Base-by-base conservation (phyloP, 106 monocot genomes). In the Narthecium ossifragum region DNA sequence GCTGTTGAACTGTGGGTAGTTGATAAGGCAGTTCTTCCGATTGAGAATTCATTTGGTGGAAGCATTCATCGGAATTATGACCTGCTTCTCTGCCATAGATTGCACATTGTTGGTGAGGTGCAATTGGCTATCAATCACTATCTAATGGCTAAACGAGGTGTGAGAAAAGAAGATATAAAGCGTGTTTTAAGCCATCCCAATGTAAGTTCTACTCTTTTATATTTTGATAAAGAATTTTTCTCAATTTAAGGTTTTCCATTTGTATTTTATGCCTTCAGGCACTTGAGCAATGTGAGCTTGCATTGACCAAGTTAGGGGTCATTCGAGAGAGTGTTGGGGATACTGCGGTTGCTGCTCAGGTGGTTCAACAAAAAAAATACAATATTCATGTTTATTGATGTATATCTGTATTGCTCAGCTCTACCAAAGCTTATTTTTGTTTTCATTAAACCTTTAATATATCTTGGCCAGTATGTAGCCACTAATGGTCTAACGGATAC, bases 21-120 rank as follows among this genome's bases (percentile, higher is more conserved):
- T 51, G 90, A 90, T 53, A 81, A 77, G 70, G 85, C 90, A 32
- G 73, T 90, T 67, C 85, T 90, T 64, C 90, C 85, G 6, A 82
- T 90, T 59, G 90, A 85, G 54, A 90, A 90, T 65, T 75, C 85
- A n/a, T 51, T 76, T 36, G 51, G 65, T 40, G 85, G 90, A 62
- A 90, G 85, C 66, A 78, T 81, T 6, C 90, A 85, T 64, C 34
- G 75, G 40, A 90, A 85, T 56, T 79, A 81, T 60, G 90, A 85
- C 67, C 58, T 90, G 50, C 78, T 90, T 46, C 78, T 85, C 12
- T 60, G 75, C 22, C 90, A 90, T 62, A 69, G 65, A 39, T 59
- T 90, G 30, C 90, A 90, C 23, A 90, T 90, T 39, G 81, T 90
- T 5, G 81, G 78, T 39, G 90, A 90, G 60, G 90, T 90, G 20